Evolutionary conservation across 2,329 filamentous ascomycete species (phyloP), one percentile per base, ranked within the genome.

Genomic region (Neospermospora avenae): DNA sequence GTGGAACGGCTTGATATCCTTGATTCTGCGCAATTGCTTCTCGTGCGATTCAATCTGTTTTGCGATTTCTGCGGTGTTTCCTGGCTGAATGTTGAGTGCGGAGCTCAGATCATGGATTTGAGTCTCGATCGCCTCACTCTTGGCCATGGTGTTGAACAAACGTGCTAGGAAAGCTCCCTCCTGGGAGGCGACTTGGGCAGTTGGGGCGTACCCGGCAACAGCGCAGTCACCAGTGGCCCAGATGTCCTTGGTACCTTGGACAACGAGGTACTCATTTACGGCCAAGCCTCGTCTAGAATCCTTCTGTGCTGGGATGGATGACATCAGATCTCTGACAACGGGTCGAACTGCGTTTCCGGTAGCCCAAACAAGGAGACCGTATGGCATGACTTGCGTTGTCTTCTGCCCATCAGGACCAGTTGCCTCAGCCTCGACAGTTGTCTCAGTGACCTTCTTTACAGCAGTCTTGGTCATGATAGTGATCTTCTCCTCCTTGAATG

Each of bases 121-220:
- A 37, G 76, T 69, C 80, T 98, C 92, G 65, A 97, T 86, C 54
- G 82, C 80, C 72, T 96, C 88, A 2, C 91, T 96, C 84, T 93
- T 96, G 74, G 93, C 95, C 91, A 98, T 96, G 77, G 95, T 96
- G 83, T 99, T 99, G 83, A 99, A 97, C 63, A 99, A 86, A 65
- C 91, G 87, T 42, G 92, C 95, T 39, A 99, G 84, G 85, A 98
- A 99, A 72, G 85, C 87, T 73, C 95, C 95, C 78, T 99, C 95
- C 79, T 99, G 95, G 10, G 90, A 85, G 59, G 95, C 95, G 49
- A 99, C 95, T 81, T 99, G 95, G 31, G 95, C 95, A 8, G 95
- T 99, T 37, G 95, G 95, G 31, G 95, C 95, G 74, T 99, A 99
- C 75, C 96, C 96, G 68, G 95, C 95, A 53, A 98, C 89, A 58